Base-by-base conservation (phyloP, 331 rosid genomes). In the Acacia concinna region DNA sequence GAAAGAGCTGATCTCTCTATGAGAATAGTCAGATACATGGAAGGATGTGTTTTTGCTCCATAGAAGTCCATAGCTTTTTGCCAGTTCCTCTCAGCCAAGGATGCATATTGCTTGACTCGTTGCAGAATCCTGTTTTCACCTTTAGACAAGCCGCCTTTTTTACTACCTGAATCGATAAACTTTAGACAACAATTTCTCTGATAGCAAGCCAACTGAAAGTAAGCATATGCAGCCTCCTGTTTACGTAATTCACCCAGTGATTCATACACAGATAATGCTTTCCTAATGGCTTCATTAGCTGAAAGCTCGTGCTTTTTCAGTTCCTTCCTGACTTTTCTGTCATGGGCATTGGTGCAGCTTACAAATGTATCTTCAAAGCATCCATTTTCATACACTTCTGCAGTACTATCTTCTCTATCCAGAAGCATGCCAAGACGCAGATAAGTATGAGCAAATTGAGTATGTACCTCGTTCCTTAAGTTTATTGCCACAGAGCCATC, bases 31-130 rank as follows among this genome's bases (percentile, higher is more conserved):
- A 92, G 78, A 72, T 82, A 88, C 97, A 94, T 94, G 75, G 78
- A 70, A 74, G 94, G 86, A 83, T 94, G 98, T 20, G 96, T 85
- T 83, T 85, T 76, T 51, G 98, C 92, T 78, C 94, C 87, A 85
- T 94, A 94, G 71, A 87, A 92, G 46, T 90, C 97, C 78, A 87
- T 65, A 72, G 98, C 96, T 78, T 84, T 92, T 72, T 91, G 95
- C 97, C 97, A 91, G 84, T 92, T 94, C 87, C 97, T 88, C 83
- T 92, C 98, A 3, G 97, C 98, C 86, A 92, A 84, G 76, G 93
- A 90, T 52, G 91, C 90, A 86, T 92, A 94, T 80, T 91, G 98
- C 87, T 91, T 94, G 84, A 90, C 92, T 81, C 97, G 91, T 75
- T 89, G 97, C 76, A 82, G 78, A 82, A 35, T 64, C 78, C 63